A percentile compares a stretch with the other conserved stretches of the same genome.
Evolutionary conservation across 192 early-diverging fungal species (phyloP).

Genomic region (Polychytrium aggregatum): DNA sequence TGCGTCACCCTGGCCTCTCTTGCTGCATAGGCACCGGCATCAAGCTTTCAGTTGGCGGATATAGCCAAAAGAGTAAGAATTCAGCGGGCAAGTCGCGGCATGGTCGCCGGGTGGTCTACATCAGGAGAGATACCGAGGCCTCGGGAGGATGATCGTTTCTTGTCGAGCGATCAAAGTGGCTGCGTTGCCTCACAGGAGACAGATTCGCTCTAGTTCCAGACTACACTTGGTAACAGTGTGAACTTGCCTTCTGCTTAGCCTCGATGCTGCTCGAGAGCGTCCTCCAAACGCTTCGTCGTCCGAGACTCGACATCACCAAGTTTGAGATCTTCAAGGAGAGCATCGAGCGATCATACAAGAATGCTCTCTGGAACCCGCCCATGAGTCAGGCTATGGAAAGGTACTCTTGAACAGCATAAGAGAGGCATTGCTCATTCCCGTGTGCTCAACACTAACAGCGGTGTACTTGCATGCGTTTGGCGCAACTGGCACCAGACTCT

Average conservation of each 20-base stretch:
- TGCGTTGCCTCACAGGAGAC: no score
- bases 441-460: no score
- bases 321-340: conserved; percentile 19
- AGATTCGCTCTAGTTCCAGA: not conserved
- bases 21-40: conserved; percentile 10
- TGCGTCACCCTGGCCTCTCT: not conserved
- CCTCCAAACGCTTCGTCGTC: conserved; percentile 9
- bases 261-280: conserved; percentile 10
- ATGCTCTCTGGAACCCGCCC: conserved; percentile 17
- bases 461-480: no score
- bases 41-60: conserved; percentile 18
- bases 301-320: conserved; percentile 2
- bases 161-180: no score
- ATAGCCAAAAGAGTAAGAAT: conserved; percentile 17
- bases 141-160: no score
- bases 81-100: no score
- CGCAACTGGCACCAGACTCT: no score
- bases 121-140: no score
- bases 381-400: conserved; percentile 20
- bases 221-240: not conserved
- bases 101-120: no score
- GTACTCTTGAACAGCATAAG: conserved; percentile 7
- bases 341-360: conserved; percentile 9
- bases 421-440: no score
- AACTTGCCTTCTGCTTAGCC: not conserved